A percentile compares a stretch with the other conserved stretches of the same genome.
These are phyloP conservation scores for Clavispora carvajalis DNA, from an alignment of 805 yeast genomes.

Conservation along the genomic window DNA sequence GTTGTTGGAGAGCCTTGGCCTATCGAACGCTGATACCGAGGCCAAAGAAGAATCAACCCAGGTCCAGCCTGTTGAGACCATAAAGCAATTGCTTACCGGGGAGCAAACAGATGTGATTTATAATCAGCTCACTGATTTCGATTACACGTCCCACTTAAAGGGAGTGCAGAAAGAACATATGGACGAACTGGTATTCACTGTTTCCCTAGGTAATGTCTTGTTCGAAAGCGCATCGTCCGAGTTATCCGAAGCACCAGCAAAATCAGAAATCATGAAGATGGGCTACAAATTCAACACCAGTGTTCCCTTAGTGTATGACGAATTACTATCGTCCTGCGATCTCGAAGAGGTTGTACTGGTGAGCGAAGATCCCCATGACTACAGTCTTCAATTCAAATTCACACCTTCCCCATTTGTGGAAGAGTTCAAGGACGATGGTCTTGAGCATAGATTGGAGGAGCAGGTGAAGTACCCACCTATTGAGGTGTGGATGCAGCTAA, in stretches of 20 bases:
- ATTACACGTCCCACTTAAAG: constrained; percentile 15
- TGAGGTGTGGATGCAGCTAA: constrained; percentile 50
- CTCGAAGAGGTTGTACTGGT: constrained; percentile 6
- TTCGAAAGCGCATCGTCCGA: constrained; percentile 16
- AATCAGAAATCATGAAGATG: neutral
- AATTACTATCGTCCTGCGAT: constrained; percentile 16
- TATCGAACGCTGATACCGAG: constrained; percentile 2
- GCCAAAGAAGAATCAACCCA: neutral
- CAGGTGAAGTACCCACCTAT: constrained; percentile 44
- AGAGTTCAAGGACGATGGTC: constrained; percentile 4
- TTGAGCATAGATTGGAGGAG: constrained; percentile 6
- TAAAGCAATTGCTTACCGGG: neutral
- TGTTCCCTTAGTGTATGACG: constrained; percentile 28
- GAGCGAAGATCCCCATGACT: constrained; percentile 20
- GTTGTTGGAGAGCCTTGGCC: constrained; percentile 4
- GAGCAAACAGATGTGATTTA: constrained; percentile 18
- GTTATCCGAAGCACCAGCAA: neutral
- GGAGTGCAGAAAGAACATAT: constrained; percentile 18
- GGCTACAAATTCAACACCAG: constrained; percentile 29
- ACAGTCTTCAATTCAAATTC: constrained; percentile 41
- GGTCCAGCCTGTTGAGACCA: no score
- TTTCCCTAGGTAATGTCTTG: constrained; percentile 37
- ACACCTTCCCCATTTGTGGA: constrained; percentile 38
- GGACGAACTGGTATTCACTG: constrained; percentile 27
- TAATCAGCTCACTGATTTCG: constrained; percentile 20